Base-by-base conservation (phyloP, 768 basidiomycete genomes). In the Suillus paluster region DNA sequence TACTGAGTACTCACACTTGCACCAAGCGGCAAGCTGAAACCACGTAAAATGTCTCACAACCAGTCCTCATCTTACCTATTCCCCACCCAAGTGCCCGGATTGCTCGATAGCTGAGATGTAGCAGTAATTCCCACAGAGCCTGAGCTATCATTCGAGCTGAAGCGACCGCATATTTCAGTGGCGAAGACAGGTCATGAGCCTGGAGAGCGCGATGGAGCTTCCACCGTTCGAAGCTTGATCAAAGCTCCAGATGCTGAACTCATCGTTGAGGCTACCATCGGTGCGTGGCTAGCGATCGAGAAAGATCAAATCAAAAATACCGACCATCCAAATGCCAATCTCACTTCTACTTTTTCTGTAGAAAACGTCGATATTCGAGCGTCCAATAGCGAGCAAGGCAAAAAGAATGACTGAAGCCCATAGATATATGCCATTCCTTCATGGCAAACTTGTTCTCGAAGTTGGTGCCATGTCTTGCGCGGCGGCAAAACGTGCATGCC, bases 71-170 rank as follows among this genome's bases (percentile, higher is more conserved):
- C n/a, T n/a, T n/a, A n/a, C n/a, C n/a, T n/a, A n/a, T n/a, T n/a
- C n/a, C n/a, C n/a, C n/a, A n/a, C n/a, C n/a, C n/a, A n/a, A n/a
- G n/a, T n/a, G n/a, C n/a, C n/a, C n/a, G n/a, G n/a, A n/a, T n/a
- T n/a, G n/a, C n/a, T n/a, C n/a, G n/a, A n/a, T n/a, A n/a, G n/a
- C n/a, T n/a, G n/a, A n/a, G n/a, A n/a, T n/a, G n/a, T n/a, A n/a
- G n/a, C n/a, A n/a, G n/a, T n/a, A n/a, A n/a, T n/a, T n/a, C 33
- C 33, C 5, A 33, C 34, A 12, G 52, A 60, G 25, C 19, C 38
- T 3, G 36, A 60, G 23, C 49, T 60, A n/a, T n/a, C n/a, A 5
- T 60, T 52, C 9, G 50, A 60, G 59, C 10, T 23, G 4, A 36
- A 42, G 50, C 21, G 15, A 17, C 25, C 25, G 2, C 5, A 9